Percentiles rank a stretch among this genome's conserved stretches.
Conservation (phyloP, 441 rosid species). For the Capsella rubella region DNA sequence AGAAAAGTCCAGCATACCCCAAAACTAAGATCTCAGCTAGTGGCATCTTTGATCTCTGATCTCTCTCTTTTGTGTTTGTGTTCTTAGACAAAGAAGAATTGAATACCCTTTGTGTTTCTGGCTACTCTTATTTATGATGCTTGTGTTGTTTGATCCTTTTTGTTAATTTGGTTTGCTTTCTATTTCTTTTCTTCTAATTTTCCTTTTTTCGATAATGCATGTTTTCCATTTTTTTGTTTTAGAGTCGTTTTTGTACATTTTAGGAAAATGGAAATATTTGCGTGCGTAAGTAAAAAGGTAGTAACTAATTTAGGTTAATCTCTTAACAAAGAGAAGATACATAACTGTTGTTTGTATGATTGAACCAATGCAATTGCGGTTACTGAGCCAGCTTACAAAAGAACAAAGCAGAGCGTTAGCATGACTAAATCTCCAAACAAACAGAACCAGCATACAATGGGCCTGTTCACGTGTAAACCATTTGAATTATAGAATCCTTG, state of each 20-base stretch:
- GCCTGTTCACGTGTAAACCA: no score
- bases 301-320: no score
- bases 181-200: background rate
- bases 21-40: background rate
- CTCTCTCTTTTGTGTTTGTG: background rate
- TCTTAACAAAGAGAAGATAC: no score
- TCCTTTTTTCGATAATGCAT: background rate
- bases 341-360: no score
- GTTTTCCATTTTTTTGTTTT: conserved; percentile 6
- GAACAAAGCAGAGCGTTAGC: no score
- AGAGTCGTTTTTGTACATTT: background rate
- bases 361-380: no score
- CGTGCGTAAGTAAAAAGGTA: no score
- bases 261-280: background rate
- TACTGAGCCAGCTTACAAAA: no score
- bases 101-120: background rate
- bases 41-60: conserved; percentile 23
- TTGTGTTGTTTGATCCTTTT: background rate
- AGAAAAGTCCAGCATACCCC: background rate
- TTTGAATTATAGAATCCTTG: no score
- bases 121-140: background rate
- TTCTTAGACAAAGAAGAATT: background rate
- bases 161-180: background rate
- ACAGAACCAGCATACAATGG: no score
- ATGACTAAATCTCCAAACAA: no score